A percentile compares a stretch with the other conserved stretches of the same genome.
Evolutionary conservation across 2,329 filamentous ascomycete species (phyloP).

Genomic region (Aspergillus quadrilineatus): DNA sequence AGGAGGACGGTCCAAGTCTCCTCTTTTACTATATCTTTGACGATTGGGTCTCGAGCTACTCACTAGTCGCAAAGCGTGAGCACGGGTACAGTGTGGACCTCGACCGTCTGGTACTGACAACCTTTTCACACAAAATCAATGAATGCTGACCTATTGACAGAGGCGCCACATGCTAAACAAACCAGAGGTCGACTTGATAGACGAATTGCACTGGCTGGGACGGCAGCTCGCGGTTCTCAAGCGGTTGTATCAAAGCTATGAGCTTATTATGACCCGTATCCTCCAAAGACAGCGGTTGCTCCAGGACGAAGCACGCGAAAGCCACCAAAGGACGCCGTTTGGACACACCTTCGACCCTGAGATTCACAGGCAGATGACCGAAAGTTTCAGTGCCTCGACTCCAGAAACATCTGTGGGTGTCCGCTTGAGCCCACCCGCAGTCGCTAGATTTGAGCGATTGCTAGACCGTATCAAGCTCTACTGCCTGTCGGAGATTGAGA

Average conservation of each 20-base stretch:
- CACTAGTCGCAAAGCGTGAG: conserved; percentile 58
- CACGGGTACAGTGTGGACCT: conserved; percentile 51
- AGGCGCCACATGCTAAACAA: conserved; percentile 57
- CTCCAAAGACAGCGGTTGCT: conserved; percentile 51
- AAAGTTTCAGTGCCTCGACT: conserved; percentile 22
- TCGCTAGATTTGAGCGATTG: conserved; percentile 60
- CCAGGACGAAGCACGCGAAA: conserved; percentile 35
- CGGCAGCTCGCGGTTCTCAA: conserved; percentile 61
- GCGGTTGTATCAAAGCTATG: conserved; percentile 62
- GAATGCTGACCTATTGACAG: conserved; percentile 27
- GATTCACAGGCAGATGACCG: conserved; percentile 28
- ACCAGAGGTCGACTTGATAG: conserved; percentile 47
- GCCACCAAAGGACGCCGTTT: conserved; percentile 17
- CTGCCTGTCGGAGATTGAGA: conserved; percentile 62
- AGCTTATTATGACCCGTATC: conserved; percentile 61
- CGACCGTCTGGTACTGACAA: conserved; percentile 48
- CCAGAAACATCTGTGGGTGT: conserved; percentile 38
- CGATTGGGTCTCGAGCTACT: conserved; percentile 64
- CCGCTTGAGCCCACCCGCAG: conserved; percentile 48
- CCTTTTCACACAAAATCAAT: not conserved
- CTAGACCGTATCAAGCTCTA: conserved; percentile 62
- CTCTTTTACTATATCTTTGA: conserved; percentile 68
- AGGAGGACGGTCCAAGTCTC: conserved; percentile 58
- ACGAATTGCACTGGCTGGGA: conserved; percentile 59
- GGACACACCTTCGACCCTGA: conserved; percentile 31